These are phyloP conservation scores for Russula ochroleuca DNA, from an alignment of 768 basidiomycete species.

Conservation along the genomic window DNA sequence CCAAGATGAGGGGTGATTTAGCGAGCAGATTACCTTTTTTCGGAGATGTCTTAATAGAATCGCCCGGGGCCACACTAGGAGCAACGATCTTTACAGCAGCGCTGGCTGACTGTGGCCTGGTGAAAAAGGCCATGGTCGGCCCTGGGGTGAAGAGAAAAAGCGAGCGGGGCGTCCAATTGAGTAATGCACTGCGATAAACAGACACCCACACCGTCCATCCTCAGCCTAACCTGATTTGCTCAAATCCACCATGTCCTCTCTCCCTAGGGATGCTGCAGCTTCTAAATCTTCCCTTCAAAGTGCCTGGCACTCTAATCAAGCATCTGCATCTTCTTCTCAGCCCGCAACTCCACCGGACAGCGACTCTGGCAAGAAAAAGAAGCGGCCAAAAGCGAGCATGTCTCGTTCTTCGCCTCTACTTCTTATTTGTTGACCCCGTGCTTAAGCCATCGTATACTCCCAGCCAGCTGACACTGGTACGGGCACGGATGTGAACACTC, in stretches of 20 bases:
- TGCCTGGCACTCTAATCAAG: slow-evolving; percentile 64
- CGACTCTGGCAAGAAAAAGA: slow-evolving; percentile 42
- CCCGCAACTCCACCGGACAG: slow-evolving; percentile 37
- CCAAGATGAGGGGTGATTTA: slow-evolving; percentile 11
- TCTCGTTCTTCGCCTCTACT: slow-evolving; percentile 30
- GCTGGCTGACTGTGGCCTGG: slow-evolving; percentile 53
- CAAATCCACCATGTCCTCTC: slow-evolving; percentile 47
- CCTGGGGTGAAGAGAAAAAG: slow-evolving; percentile 1
- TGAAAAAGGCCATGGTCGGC: slow-evolving; percentile 61
- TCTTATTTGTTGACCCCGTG: slow-evolving; percentile 25
- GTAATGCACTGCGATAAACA: slow-evolving; percentile 4
- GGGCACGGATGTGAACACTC: slow-evolving; percentile 79
- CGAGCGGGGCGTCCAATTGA: not conserved
- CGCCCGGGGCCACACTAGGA: slow-evolving; percentile 44
- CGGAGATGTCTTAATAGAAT: slow-evolving; percentile 44
- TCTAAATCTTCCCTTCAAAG: slow-evolving; percentile 63
- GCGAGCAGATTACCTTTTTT: slow-evolving; percentile 40
- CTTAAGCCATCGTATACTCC: slow-evolving; percentile 69
- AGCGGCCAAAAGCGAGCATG: slow-evolving; percentile 61
- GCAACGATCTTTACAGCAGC: slow-evolving; percentile 70
- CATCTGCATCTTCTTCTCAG: slow-evolving; percentile 34
- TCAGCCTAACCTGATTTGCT: not conserved
- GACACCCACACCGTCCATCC: slow-evolving; percentile 3
- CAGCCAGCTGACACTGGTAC: slow-evolving; percentile 85
- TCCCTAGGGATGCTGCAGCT: slow-evolving; percentile 64